Evolutionary conservation across 177 flowering plant genomes (phyloP), one percentile per base, ranked within the genome.

Genomic region (Vitis hybrid): DNA sequence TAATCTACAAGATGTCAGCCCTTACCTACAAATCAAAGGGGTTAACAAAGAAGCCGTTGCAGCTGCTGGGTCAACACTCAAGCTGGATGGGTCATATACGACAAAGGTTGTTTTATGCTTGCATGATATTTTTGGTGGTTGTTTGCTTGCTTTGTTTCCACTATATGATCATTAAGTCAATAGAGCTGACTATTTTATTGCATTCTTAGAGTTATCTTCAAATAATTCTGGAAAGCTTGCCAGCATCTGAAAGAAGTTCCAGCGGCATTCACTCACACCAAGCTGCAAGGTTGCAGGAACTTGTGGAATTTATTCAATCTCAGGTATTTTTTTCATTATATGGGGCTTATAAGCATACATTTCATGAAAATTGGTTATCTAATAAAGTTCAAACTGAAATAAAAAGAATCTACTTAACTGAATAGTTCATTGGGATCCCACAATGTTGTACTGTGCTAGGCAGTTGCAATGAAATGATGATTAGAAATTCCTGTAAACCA

Each of bases 11-110:
- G 97, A 96, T 80, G 83, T 74, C 53, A 83, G 83, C 76, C 91
- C 97, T 59, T 96, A 91, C 73, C 59, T 96, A 58, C 99, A 96
- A 80, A 96, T 96, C 47, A 96, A 96, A 81, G 99, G 98, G 73
- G 84, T 87, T 56, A 84, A 92, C 71, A 96, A 91, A 79, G 97
- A 92, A 59, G 88, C 91, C 62, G 99, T 94, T 53, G 84, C 85
- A 57, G 88, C 92, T 71, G 95, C 98, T 78, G 98, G 98, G 51
- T 89, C 93, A 65, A 75, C 85, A 22, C 90, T 96, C 38, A 83
- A 80, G 73, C 81, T 94, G 57, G 97, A 94, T 74, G 94, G 93
- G 67, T 91, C 98, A 67, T 96, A 96, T 69, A 96, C 99, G 47
- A 96, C 99, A n/a, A 94, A 96, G 98, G 99, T 96, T 78, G 57